Conservation (phyloP, 2,329 filamentous ascomycete genomes). For the Cladosporium velox region DNA sequence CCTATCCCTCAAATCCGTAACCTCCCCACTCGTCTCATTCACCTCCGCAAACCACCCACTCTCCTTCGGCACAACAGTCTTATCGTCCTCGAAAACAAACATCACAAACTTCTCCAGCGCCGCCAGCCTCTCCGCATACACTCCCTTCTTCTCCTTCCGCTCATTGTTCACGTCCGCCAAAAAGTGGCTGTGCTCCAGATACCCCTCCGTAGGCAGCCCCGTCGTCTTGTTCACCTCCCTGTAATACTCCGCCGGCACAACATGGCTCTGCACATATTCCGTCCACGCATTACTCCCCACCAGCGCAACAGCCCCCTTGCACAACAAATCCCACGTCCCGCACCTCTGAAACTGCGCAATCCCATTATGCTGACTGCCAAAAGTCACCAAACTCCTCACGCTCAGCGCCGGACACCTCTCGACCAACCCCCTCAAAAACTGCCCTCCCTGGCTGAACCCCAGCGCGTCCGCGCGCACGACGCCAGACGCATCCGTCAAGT, state of each 20-base stretch:
- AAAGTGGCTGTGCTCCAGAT: conserved; percentile 81
- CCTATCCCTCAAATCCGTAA: conserved; percentile 68
- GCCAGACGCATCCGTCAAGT: conserved; percentile 62
- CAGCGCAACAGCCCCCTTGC: conserved; percentile 75
- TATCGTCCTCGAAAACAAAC: conserved; percentile 87
- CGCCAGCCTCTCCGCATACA: conserved; percentile 71
- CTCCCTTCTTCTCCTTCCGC: conserved; percentile 65
- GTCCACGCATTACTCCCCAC: conserved; percentile 81
- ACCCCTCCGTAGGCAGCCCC: conserved; percentile 58
- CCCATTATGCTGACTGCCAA: conserved; percentile 89
- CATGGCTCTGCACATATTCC: conserved; percentile 69
- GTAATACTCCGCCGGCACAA: conserved; percentile 96
- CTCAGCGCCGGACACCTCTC: conserved; percentile 87
- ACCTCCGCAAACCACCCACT: conserved; percentile 88
- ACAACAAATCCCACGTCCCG: conserved; percentile 71
- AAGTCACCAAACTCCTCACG: conserved; percentile 79
- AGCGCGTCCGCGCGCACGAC: conserved; percentile 70
- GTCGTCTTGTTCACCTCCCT: conserved; percentile 65
- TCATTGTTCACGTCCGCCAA: conserved; percentile 97
- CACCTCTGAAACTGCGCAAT: conserved; percentile 83
- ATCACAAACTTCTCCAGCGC: conserved; percentile 77
- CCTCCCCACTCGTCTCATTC: conserved; percentile 63
- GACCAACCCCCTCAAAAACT: conserved; percentile 89
- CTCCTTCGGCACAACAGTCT: conserved; percentile 85
- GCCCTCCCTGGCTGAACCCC: conserved; percentile 93